A percentile compares a stretch with the other conserved stretches of the same genome.
Conservation (phyloP, 345 rosid species). For the Bruguiera gymnorhiza region DNA sequence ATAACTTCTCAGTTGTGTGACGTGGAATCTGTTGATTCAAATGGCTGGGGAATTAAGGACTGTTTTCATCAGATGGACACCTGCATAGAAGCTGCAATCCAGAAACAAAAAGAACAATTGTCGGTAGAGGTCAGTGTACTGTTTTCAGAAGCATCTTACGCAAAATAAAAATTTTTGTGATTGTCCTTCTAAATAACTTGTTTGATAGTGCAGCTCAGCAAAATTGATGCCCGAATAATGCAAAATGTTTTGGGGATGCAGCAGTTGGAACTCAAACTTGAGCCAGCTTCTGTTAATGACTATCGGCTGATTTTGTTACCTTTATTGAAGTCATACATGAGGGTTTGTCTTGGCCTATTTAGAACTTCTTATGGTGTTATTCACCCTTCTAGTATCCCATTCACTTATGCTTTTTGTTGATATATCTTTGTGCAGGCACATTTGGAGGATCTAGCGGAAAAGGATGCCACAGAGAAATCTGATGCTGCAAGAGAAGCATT, state of each 20-base stretch:
- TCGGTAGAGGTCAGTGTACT: conserved; percentile 61
- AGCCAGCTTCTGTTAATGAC: conserved; percentile 63
- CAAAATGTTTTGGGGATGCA: conserved; percentile 67
- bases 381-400: conserved; percentile 11
- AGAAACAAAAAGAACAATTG: conserved; percentile 75
- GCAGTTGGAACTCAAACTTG: conserved; percentile 79
- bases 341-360: conserved; percentile 50
- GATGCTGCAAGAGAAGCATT: conserved; percentile 98
- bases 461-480: conserved; percentile 92
- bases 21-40: conserved; percentile 78
- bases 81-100: conserved; percentile 72
- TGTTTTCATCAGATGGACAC: conserved; percentile 64
- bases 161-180: neutral
- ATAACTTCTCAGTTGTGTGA: conserved; percentile 70
- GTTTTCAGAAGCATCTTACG: conserved; percentile 15
- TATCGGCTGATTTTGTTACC: conserved; percentile 65
- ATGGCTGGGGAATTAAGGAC: conserved; percentile 72
- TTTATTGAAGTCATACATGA: conserved; percentile 71
- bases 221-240: conserved; percentile 77
- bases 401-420: neutral
- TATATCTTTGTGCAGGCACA: conserved; percentile 43
- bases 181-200: conserved; percentile 12
- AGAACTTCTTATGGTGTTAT: conserved; percentile 8
- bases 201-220: conserved; percentile 62
- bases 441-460: conserved; percentile 90